These are phyloP conservation scores for Neonectria faginata DNA, from an alignment of 2,329 filamentous ascomycete species.

Conservation along the genomic window DNA sequence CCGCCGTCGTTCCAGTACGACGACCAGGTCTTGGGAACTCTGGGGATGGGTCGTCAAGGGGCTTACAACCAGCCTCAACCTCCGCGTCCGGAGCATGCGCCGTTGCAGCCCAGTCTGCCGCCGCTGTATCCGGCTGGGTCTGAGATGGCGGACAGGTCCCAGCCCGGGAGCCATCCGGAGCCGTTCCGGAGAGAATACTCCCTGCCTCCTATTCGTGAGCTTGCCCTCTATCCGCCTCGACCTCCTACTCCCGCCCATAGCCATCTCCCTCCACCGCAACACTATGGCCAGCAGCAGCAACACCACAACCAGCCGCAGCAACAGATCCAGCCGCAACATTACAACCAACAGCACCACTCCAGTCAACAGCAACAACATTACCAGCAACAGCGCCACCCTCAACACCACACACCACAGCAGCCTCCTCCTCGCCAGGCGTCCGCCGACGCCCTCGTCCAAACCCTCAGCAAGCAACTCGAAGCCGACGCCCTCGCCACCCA, in stretches of 20 bases:
- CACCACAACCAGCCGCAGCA: too few relatives aligned
- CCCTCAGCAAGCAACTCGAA: constrained; percentile 19
- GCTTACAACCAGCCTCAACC: not conserved
- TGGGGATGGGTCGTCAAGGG: not conserved
- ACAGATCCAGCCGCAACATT: not conserved
- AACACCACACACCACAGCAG: not conserved
- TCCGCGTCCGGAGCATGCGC: not conserved
- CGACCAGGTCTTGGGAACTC: not conserved
- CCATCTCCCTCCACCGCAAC: not conserved
- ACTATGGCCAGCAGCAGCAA: not conserved
- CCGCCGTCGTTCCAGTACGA: not conserved
- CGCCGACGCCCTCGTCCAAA: constrained; percentile 13
- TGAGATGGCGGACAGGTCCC: not conserved
- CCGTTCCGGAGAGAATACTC: not conserved
- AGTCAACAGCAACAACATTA: not conserved
- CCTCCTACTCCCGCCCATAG: not conserved
- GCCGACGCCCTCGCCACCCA: constrained; percentile 13
- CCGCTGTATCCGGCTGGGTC: not conserved
- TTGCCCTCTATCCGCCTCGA: not conserved
- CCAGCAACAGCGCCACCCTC: not conserved
- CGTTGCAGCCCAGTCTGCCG: not conserved
- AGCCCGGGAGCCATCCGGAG: not conserved
- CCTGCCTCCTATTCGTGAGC: constrained; percentile 9
- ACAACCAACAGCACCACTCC: too few relatives aligned
- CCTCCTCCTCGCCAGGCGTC: too few relatives aligned